Percentiles rank a stretch among this genome's conserved stretches.
These are phyloP conservation scores for Auriscalpium microsporum DNA, from an alignment of 768 basidiomycete species.

Conservation along the genomic window DNA sequence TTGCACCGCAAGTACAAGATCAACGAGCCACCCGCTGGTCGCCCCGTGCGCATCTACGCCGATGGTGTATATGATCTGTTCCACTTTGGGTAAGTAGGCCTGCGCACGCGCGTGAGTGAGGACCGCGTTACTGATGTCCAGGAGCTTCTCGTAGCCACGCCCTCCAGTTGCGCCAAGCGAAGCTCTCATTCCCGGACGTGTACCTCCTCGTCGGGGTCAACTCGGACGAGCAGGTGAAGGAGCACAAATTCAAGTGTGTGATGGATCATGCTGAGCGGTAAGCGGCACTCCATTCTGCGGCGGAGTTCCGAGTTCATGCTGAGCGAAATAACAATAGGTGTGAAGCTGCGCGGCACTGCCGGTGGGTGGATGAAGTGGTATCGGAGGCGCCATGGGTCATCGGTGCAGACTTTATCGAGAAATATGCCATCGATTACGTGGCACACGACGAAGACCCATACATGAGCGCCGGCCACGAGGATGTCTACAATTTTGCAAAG, in stretches of 20 bases:
- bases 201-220: conserved; percentile 91
- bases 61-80: conserved; percentile 99
- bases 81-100: conserved; percentile 69
- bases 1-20: conserved; percentile 66
- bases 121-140: not conserved
- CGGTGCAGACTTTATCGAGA: conserved; percentile 70
- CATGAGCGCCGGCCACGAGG: conserved; percentile 64
- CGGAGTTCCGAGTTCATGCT: not conserved
- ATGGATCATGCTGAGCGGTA: conserved; percentile 87
- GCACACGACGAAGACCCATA: conserved; percentile 96
- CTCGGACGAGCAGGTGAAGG: conserved; percentile 73
- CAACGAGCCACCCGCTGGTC: conserved; percentile 69
- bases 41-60: conserved; percentile 87
- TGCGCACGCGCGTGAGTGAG: conserved; percentile 15
- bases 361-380: conserved; percentile 94
- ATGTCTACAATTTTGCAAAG: conserved; percentile 82
- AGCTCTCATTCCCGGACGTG: conserved; percentile 84
- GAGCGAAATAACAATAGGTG: conserved; percentile 33
- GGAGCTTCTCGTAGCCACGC: conserved; percentile 62
- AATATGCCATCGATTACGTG: conserved; percentile 89
- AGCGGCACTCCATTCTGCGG: conserved; percentile 13
- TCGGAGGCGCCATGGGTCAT: conserved; percentile 90
- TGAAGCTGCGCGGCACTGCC: conserved; percentile 90
- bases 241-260: conserved; percentile 75
- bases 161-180: conserved; percentile 92